These are phyloP conservation scores for Colletotrichum caudatum DNA, from an alignment of 2,329 filamentous ascomycete genomes.

Conservation along the genomic window DNA sequence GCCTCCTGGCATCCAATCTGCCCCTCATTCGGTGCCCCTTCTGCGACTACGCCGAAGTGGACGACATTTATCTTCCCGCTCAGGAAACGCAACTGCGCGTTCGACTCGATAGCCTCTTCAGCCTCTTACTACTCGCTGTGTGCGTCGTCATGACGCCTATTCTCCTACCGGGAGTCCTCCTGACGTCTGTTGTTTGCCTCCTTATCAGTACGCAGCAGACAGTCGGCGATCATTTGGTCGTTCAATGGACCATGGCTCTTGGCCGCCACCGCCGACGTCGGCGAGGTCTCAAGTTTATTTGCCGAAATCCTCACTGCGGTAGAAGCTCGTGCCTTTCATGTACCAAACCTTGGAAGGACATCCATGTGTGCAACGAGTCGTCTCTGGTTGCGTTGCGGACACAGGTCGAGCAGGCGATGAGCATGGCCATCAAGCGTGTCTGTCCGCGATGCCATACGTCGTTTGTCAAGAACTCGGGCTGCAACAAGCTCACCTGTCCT, in stretches of 20 bases:
- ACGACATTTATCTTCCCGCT: slow-evolving; percentile 76
- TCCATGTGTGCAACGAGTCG: slow-evolving; percentile 91
- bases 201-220: slow-evolving; percentile 58
- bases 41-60: slow-evolving; percentile 90
- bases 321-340: slow-evolving; percentile 85
- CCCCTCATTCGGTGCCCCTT: slow-evolving; percentile 89
- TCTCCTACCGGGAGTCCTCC: slow-evolving; percentile 63
- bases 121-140: slow-evolving; percentile 62
- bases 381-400: slow-evolving; percentile 85
- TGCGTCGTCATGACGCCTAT: slow-evolving; percentile 68
- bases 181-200: slow-evolving; percentile 60
- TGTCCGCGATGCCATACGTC: slow-evolving; percentile 91
- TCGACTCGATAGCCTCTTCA: slow-evolving; percentile 63
- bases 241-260: slow-evolving; percentile 70
- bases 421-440: slow-evolving; percentile 92
- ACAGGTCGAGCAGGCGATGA: slow-evolving; percentile 92
- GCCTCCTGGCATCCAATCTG: slow-evolving; percentile 77
- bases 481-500: slow-evolving; percentile 95
- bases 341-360: slow-evolving; percentile 84
- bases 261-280: slow-evolving; percentile 76
- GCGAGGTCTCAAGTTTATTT: slow-evolving; percentile 82
- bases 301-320: slow-evolving; percentile 75
- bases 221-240: slow-evolving; percentile 55
- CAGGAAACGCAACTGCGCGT: slow-evolving; percentile 67
- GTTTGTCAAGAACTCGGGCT: slow-evolving; percentile 93